Evolutionary conservation across 805 yeast species (phyloP).

Genomic region (Henningerozyma blattae): DNA sequence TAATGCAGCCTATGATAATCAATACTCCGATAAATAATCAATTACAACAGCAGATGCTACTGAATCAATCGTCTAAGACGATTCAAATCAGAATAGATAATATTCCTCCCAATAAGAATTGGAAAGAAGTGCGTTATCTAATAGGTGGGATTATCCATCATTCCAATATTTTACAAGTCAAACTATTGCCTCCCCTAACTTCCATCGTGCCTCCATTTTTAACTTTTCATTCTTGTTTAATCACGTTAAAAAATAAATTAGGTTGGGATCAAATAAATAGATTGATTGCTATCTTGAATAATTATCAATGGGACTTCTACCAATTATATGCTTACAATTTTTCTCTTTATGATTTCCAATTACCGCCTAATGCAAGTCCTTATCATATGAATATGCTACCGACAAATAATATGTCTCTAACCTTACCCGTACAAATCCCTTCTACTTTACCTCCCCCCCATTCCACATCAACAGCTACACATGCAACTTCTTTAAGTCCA

Average conservation of each 20-base stretch:
- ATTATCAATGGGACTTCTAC: slow-evolving; percentile 23
- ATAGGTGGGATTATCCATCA: slow-evolving; percentile 24
- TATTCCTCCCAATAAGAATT: slow-evolving; percentile 23
- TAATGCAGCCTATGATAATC: no score
- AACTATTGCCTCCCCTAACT: slow-evolving; percentile 21
- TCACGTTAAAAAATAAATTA: slow-evolving; percentile 11
- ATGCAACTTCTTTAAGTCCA: no score
- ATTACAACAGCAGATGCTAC: no score
- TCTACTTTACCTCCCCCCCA: background rate
- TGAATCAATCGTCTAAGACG: background rate
- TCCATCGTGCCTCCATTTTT: slow-evolving; percentile 23
- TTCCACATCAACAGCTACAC: no score
- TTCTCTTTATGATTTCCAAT: background rate
- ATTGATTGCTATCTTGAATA: slow-evolving; percentile 17
- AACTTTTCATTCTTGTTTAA: slow-evolving; percentile 22
- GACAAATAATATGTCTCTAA: no score
- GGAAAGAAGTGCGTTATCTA: slow-evolving; percentile 24
- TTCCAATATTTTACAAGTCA: slow-evolving; percentile 19
- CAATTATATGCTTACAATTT: slow-evolving; percentile 12
- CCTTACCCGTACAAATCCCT: background rate
- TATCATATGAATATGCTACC: no score
- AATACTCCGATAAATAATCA: no score
- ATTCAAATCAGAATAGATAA: slow-evolving; percentile 15
- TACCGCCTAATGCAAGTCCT: background rate
- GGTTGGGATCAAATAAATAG: slow-evolving; percentile 14